These are phyloP conservation scores for Oryza punctata DNA, from an alignment of 176 grass and related monocot species.

Conservation along the genomic window DNA sequence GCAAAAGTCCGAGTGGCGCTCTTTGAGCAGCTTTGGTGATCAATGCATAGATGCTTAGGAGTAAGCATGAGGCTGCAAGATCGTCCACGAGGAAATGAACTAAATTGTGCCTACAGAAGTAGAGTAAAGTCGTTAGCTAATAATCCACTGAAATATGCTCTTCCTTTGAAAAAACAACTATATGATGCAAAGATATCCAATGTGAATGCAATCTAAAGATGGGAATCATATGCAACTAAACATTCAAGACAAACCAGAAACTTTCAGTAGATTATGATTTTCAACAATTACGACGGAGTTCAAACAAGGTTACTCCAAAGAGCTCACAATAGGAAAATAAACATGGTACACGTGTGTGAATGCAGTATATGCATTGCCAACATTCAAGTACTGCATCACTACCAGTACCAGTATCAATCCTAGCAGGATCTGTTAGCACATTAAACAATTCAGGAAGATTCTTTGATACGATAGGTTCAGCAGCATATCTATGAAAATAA, in stretches of 20 bases:
- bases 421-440: not conserved
- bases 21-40: constrained; percentile 16
- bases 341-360: not conserved
- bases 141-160: not conserved
- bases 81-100: constrained; percentile 40
- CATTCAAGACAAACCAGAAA: not conserved
- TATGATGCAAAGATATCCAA: not conserved
- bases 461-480: not conserved
- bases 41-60: constrained; percentile 28
- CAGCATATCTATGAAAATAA: not conserved
- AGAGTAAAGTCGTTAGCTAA: constrained; percentile 9
- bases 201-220: not conserved
- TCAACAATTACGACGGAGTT: not conserved
- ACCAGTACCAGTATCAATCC: no score
- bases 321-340: not conserved
- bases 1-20: constrained; percentile 21
- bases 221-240: not conserved
- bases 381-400: not conserved
- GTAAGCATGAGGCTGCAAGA: constrained; percentile 46
- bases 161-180: not conserved
- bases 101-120: constrained; percentile 38
- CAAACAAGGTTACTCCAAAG: not conserved
- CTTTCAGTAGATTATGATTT: not conserved
- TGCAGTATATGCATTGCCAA: not conserved
- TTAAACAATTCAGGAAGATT: not conserved